These are phyloP conservation scores for Andrographis paniculata DNA, from an alignment of 305 asterid species.

Conservation along the genomic window DNA sequence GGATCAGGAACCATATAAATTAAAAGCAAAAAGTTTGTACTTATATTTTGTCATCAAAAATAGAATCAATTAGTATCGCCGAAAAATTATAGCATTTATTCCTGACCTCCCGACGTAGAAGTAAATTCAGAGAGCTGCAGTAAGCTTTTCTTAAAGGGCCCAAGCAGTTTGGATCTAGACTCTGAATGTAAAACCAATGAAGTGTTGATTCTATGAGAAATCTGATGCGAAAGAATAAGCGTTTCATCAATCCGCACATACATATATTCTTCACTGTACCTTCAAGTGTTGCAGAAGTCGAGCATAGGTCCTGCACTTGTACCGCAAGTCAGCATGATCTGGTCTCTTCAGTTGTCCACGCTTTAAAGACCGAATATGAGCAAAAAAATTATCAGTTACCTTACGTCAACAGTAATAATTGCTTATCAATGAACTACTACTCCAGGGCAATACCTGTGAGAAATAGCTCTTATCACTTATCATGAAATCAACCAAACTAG, in stretches of 20 bases:
- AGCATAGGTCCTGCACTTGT: constrained; percentile 98
- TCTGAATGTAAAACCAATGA: constrained; percentile 36
- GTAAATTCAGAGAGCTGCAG: constrained; percentile 95
- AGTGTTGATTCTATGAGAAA: constrained; percentile 4
- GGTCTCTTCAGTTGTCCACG: constrained; percentile 99
- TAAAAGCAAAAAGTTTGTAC: not conserved
- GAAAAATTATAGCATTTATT: too few relatives aligned
- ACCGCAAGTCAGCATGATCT: constrained; percentile 96
- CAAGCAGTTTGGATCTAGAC: constrained; percentile 92
- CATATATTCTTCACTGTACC: constrained; percentile 33
- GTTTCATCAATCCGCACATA: not conserved
- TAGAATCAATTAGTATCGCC: too few relatives aligned
- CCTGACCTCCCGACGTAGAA: constrained; percentile 99
- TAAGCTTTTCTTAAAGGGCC: constrained; percentile 93
- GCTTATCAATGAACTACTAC: constrained; percentile 15
- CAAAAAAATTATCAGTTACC: constrained; percentile 14
- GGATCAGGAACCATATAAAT: constrained; percentile 15
- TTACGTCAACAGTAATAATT: constrained; percentile 12
- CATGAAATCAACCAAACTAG: constrained; percentile 99
- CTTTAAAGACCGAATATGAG: constrained; percentile 39
- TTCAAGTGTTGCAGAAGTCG: constrained; percentile 97
- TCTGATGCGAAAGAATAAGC: constrained; percentile 7
- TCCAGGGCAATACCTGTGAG: constrained; percentile 66
- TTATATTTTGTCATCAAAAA: not conserved
- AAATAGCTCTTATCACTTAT: constrained; percentile 94